phyloP scores from a whole-genome alignment of 768 basidiomycete species.

The Calocera viscosa region DNA sequence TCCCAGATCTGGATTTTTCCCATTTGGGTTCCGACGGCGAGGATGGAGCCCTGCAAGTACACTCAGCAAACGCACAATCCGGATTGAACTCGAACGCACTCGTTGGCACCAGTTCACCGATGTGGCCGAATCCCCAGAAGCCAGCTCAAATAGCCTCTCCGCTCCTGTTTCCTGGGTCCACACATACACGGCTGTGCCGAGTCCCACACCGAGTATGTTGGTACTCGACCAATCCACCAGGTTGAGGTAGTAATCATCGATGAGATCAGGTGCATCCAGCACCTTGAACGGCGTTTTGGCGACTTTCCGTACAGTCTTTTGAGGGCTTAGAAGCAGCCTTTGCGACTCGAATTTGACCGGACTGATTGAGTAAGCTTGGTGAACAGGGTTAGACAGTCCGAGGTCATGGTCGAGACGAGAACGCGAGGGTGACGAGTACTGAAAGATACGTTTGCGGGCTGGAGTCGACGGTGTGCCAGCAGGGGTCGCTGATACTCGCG shows the following conservation, averaged over 20 bases:
- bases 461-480: slow-evolving; percentile 37
- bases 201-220: slow-evolving; percentile 86
- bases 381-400: slow-evolving; percentile 65
- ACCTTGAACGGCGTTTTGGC: slow-evolving; percentile 95
- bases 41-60: slow-evolving; percentile 49
- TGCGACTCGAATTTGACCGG: slow-evolving; percentile 79
- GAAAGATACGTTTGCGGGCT: slow-evolving; percentile 32
- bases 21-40: slow-evolving; percentile 86
- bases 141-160: slow-evolving; percentile 82
- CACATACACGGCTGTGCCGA: slow-evolving; percentile 85
- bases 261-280: slow-evolving; percentile 90
- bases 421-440: slow-evolving; percentile 15
- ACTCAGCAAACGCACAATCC: not conserved
- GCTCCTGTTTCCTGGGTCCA: slow-evolving; percentile 93
- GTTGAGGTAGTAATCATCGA: slow-evolving; percentile 97
- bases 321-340: slow-evolving; percentile 69
- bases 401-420: slow-evolving; percentile 18
- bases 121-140: slow-evolving; percentile 55
- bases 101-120: slow-evolving; percentile 89
- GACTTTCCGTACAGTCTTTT: slow-evolving; percentile 66
- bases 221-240: slow-evolving; percentile 95
- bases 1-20: slow-evolving; percentile 91
- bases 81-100: slow-evolving; percentile 23
- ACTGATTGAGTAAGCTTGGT: slow-evolving; percentile 79
- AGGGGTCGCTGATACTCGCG: slow-evolving; percentile 19